These are phyloP conservation scores for Fusarium odoratissimum DNA, from an alignment of 2,329 filamentous ascomycete species.

Conservation along the genomic window DNA sequence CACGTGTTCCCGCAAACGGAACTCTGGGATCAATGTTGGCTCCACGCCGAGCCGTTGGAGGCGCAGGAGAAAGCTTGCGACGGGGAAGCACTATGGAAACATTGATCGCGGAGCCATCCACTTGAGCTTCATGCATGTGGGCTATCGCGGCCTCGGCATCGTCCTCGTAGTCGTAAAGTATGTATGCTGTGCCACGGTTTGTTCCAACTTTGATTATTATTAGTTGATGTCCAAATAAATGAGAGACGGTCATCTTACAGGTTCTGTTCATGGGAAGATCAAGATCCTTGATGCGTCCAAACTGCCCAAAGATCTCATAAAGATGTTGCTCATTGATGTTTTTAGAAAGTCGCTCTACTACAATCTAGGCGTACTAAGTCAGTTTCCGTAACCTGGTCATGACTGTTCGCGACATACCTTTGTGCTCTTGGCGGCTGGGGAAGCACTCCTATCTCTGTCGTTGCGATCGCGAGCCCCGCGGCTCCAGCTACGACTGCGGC, in stretches of 20 bases:
- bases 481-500: constrained; percentile 45
- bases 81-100: constrained; percentile 90
- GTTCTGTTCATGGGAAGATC: constrained; percentile 90
- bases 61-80: constrained; percentile 83
- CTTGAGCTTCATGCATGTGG: constrained; percentile 97
- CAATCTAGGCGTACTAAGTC: constrained; percentile 70
- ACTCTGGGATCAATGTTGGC: constrained; percentile 66
- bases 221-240: constrained; percentile 20
- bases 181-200: constrained; percentile 94
- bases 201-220: constrained; percentile 72
- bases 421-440: constrained; percentile 59
- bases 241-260: constrained; percentile 65
- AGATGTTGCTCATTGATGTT: constrained; percentile 92
- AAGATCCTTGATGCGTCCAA: constrained; percentile 86
- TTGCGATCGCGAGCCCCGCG: constrained; percentile 47
- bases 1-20: constrained; percentile 48
- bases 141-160: constrained; percentile 91
- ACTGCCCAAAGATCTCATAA: constrained; percentile 90
- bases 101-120: constrained; percentile 84
- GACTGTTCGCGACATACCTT: constrained; percentile 56
- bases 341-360: constrained; percentile 95
- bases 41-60: constrained; percentile 75
- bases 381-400: constrained; percentile 2
- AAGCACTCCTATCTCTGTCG: constrained; percentile 52
- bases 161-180: constrained; percentile 80